Conservation (phyloP, 139 green algal genomes). For the Volvox reticuliferus region DNA sequence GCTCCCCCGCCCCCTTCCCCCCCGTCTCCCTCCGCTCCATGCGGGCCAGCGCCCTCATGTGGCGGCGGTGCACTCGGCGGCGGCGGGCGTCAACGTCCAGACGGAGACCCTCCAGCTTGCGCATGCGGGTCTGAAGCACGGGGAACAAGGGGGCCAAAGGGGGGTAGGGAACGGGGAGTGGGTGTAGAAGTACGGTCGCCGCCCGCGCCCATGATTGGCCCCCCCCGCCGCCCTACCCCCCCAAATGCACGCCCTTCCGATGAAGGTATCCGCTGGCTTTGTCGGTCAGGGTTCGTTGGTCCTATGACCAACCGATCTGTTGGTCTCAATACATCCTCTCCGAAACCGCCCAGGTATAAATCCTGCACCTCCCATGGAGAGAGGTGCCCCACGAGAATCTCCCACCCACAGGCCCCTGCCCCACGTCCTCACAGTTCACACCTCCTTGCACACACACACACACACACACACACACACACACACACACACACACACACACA, state of each 20-base stretch:
- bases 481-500: not conserved
- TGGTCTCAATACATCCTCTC: no score
- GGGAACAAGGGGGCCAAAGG: not conserved
- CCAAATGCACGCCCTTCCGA: no score
- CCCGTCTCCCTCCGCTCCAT: conserved; percentile 32
- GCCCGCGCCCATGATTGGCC: no score
- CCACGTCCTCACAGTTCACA: not conserved
- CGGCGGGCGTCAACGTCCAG: conserved; percentile 81
- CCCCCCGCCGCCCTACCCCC: no score
- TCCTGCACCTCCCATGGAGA: no score
- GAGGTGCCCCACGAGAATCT: no score
- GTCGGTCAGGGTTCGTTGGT: no score
- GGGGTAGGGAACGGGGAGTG: not conserved
- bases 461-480: not conserved
- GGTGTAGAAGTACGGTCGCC: no score
- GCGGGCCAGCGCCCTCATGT: conserved; percentile 15
- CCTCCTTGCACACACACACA: not conserved
- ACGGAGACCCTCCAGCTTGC: conserved; percentile 76
- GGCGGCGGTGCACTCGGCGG: conserved; percentile 51
- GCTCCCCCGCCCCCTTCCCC: not conserved
- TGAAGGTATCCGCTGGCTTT: no score
- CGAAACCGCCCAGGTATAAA: no score
- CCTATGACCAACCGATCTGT: no score
- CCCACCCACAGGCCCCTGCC: not conserved
- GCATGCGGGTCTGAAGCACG: conserved; percentile 74